These are phyloP conservation scores for Trypanosoma congolense DNA, from an alignment of 208 protist genomes.

Conservation along the genomic window DNA sequence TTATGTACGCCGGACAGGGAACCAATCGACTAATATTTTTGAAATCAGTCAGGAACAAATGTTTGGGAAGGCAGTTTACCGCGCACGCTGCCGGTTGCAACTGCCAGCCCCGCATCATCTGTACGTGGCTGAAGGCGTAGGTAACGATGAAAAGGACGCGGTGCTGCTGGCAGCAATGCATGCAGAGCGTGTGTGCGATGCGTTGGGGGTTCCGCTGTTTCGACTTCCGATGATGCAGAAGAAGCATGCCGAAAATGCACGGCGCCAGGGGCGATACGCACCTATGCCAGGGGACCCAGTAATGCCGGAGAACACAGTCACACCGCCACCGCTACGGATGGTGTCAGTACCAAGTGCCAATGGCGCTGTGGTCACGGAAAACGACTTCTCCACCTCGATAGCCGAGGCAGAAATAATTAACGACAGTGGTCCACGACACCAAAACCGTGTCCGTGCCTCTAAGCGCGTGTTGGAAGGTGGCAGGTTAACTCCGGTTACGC, in stretches of 20 bases:
- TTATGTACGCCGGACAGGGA: slow-evolving; percentile 61
- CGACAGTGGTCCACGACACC: slow-evolving; percentile 1
- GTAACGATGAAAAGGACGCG: slow-evolving; percentile 54
- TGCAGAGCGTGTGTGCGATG: slow-evolving; percentile 71
- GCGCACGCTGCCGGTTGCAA: slow-evolving; percentile 34
- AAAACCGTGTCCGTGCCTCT: too few species aligned
- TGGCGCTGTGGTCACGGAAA: neutral
- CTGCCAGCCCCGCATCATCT: slow-evolving; percentile 57
- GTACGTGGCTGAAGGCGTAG: slow-evolving; percentile 66
- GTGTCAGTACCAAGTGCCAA: slow-evolving; percentile 6
- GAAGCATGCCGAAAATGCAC: slow-evolving; percentile 55
- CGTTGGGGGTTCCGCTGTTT: slow-evolving; percentile 65
- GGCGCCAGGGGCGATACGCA: slow-evolving; percentile 49
- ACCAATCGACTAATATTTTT: slow-evolving; percentile 32
- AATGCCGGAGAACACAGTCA: slow-evolving; percentile 44
- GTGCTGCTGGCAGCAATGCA: slow-evolving; percentile 84
- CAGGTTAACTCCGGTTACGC: too few species aligned
- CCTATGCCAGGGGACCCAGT: slow-evolving; percentile 65
- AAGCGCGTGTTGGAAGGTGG: too few species aligned
- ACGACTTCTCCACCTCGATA: slow-evolving; percentile 20
- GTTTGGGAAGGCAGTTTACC: slow-evolving; percentile 28
- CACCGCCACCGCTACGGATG: slow-evolving; percentile 71
- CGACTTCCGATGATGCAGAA: slow-evolving; percentile 55
- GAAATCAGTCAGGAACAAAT: slow-evolving; percentile 27
- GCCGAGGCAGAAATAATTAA: slow-evolving; percentile 25